A percentile compares a stretch with the other conserved stretches of the same genome.
These are phyloP conservation scores for Populus hybrid DNA, from an alignment of 441 rosid genomes.

Conservation along the genomic window DNA sequence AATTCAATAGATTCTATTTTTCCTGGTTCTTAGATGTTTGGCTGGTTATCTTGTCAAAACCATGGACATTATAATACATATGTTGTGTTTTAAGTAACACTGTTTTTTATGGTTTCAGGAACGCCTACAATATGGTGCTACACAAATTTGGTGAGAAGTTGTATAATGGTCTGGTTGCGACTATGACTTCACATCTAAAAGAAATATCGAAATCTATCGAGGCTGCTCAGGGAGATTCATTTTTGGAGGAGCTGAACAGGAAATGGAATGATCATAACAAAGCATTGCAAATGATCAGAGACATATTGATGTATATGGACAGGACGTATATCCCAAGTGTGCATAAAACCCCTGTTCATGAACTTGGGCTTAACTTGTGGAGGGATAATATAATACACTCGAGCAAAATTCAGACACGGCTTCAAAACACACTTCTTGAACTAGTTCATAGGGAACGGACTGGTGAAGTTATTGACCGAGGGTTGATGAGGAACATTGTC, in stretches of 20 bases:
- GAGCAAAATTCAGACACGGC: constrained; percentile 69
- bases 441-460: constrained; percentile 74
- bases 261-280: constrained; percentile 97
- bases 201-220: constrained; percentile 78
- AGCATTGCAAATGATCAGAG: constrained; percentile 91
- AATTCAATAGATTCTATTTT: too few relatives aligned
- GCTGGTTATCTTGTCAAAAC: background rate
- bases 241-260: constrained; percentile 84
- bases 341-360: constrained; percentile 80
- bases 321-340: constrained; percentile 78
- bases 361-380: constrained; percentile 89
- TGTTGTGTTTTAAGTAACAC: constrained; percentile 1
- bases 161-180: constrained; percentile 66
- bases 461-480: constrained; percentile 88
- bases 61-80: background rate
- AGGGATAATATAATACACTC: constrained; percentile 77
- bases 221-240: constrained; percentile 85
- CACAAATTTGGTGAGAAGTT: constrained; percentile 92
- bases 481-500: constrained; percentile 74
- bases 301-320: constrained; percentile 97
- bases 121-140: constrained; percentile 96
- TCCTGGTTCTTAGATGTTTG: too few relatives aligned
- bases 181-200: constrained; percentile 84
- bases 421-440: constrained; percentile 77
- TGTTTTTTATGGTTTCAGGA: constrained; percentile 45